These are phyloP conservation scores for Grosmannia serpens DNA, from an alignment of 2,329 filamentous ascomycete species.

Conservation along the genomic window DNA sequence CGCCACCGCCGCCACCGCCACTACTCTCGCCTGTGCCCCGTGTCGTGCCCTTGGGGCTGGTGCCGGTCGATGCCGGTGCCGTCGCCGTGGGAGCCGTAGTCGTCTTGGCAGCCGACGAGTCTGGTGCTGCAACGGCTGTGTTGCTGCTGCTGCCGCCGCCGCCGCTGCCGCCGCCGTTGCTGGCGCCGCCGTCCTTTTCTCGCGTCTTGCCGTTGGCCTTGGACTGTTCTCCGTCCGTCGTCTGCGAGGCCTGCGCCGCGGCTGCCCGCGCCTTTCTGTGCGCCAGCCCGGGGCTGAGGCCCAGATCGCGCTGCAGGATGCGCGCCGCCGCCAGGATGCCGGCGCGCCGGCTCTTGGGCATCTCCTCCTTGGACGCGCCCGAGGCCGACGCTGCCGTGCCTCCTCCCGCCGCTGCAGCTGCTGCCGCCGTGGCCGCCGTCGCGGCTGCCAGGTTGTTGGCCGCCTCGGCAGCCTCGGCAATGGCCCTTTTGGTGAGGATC, in stretches of 20 bases:
- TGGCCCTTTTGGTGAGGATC: slow-evolving; percentile 49
- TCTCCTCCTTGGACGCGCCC: slow-evolving; percentile 23
- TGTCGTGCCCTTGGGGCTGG: background rate
- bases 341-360: slow-evolving; percentile 43
- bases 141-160: background rate
- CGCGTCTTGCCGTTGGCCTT: background rate
- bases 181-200: background rate
- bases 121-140: background rate
- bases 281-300: slow-evolving; percentile 50
- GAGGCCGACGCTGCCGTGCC: slow-evolving; percentile 33
- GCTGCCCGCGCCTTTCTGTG: slow-evolving; percentile 42
- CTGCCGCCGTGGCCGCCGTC: slow-evolving; percentile 38
- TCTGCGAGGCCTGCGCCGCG: slow-evolving; percentile 41
- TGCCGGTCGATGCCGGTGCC: background rate
- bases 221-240: slow-evolving; percentile 4
- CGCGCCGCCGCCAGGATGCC: slow-evolving; percentile 53
- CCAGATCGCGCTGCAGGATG: slow-evolving; percentile 54
- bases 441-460: slow-evolving; percentile 31
- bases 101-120: background rate
- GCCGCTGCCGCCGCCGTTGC: background rate
- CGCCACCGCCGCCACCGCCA: too few species aligned
- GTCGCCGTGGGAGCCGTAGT: background rate
- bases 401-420: slow-evolving; percentile 27
- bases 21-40: background rate
- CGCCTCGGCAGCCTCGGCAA: slow-evolving; percentile 35